These are phyloP conservation scores for Hypoxylon rickii DNA, from an alignment of 495 filamentous ascomycete genomes.

Conservation along the genomic window DNA sequence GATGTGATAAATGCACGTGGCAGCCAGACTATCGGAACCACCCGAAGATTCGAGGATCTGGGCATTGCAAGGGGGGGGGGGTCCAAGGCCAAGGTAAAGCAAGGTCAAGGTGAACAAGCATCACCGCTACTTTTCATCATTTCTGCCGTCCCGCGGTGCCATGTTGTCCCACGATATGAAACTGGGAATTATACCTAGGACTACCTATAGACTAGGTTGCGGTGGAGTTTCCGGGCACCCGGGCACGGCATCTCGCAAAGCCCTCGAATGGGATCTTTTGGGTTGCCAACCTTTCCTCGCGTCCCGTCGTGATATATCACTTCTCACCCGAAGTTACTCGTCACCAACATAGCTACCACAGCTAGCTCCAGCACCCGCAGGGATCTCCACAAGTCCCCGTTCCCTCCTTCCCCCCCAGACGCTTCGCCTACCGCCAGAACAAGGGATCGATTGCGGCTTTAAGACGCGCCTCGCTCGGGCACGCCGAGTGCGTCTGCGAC, in stretches of 20 bases:
- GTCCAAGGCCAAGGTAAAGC: too few relatives aligned
- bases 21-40: slow-evolving; percentile 3
- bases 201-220: slow-evolving; percentile 1
- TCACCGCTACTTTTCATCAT: slow-evolving; percentile 18
- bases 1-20: slow-evolving; percentile 20
- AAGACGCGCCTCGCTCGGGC: slow-evolving; percentile 17
- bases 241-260: not conserved
- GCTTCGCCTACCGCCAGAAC: not conserved
- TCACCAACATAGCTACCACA: not conserved
- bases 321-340: slow-evolving; percentile 6
- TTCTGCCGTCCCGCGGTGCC: not conserved
- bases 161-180: not conserved
- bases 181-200: too few relatives aligned
- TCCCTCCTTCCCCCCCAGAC: not conserved
- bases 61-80: too few relatives aligned
- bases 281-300: slow-evolving; percentile 4
- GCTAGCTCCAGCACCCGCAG: not conserved
- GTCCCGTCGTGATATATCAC: slow-evolving; percentile 10
- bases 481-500: slow-evolving; percentile 55
- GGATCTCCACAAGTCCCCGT: not conserved
- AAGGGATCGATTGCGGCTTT: not conserved
- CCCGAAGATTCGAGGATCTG: slow-evolving; percentile 7
- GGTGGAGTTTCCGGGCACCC: slow-evolving; percentile 7
- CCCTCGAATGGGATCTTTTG: slow-evolving; percentile 10
- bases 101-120: slow-evolving; percentile 3